A percentile compares a stretch with the other conserved stretches of the same genome.
Evolutionary conservation across 2,329 filamentous ascomycete genomes (phyloP).

Genomic region (Fusarium equiseti): DNA sequence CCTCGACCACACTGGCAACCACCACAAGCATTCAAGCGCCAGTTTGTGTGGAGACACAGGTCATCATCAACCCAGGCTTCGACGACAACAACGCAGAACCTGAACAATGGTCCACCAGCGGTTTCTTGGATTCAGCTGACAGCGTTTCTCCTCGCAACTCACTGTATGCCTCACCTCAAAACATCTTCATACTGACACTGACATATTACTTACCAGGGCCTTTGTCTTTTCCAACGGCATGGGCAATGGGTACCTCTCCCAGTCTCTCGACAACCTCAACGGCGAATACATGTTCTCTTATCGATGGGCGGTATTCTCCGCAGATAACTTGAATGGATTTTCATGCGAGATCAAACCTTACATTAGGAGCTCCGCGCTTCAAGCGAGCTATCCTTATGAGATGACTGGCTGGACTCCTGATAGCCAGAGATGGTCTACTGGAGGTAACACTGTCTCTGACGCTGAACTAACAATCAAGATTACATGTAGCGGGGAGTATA

Average conservation of each 20-base stretch:
- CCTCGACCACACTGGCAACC: background rate
- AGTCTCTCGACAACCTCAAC: background rate
- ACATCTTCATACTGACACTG: fast-evolving
- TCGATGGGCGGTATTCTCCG: background rate
- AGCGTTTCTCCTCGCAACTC: background rate
- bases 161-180: fast-evolving
- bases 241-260: fast-evolving
- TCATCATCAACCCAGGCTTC: background rate
- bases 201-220: background rate
- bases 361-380: background rate
- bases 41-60: background rate
- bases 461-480: background rate
- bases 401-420: background rate
- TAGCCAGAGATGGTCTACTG: background rate
- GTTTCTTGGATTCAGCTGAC: fast-evolving
- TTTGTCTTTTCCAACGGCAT: background rate
- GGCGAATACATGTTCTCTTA: background rate
- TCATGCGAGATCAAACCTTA: background rate
- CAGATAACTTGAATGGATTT: fast-evolving
- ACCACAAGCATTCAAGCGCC: background rate
- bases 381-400: fast-evolving
- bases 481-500: background rate
- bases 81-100: background rate
- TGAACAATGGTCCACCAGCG: background rate
- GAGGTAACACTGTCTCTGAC: fast-evolving